Base-by-base conservation (phyloP, 345 rosid species). In the Cardamine resedifolia region DNA sequence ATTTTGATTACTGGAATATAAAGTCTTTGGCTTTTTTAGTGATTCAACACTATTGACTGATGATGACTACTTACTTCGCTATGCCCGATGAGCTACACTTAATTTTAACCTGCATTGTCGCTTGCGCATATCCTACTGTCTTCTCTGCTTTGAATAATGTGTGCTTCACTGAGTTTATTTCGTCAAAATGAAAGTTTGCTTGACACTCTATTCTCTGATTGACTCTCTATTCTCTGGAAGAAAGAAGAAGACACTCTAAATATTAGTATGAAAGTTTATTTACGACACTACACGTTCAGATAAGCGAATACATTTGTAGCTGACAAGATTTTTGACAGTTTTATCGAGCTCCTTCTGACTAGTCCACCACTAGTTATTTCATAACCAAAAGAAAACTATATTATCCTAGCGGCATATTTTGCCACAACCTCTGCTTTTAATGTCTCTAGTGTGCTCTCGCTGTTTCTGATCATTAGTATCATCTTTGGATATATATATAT, bases 31-130 rank as follows among this genome's bases (percentile, higher is more conserved):
- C 20, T 30, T 57, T 31, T 56, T 21, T 15, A 49, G 58, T 48
- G 10, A 56, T 19, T 68, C 6, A 7, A 20, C 70, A 33, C 3
- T 49, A n/a, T 45, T 19, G 18, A 36, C 50, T 48, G 15, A 58
- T 21, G 66, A 48, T 60, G 31, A 47, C 39, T 27, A 27, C 53
- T n/a, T n/a, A n/a, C n/a, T n/a, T n/a, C n/a, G n/a, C n/a, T n/a
- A n/a, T n/a, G n/a, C n/a, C n/a, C n/a, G n/a, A n/a, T n/a, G n/a
- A n/a, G n/a, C n/a, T n/a, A n/a, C n/a, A n/a, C 10, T 38, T 70
- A 0, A 0, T 11, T n/a, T 24, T 15, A 39, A 28, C 19, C 10
- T 68, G 43, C 31, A 18, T 55, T 43, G 19, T 55, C 31, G 14
- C 21, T 23, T 34, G 6, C 2, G 12, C 36, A 51, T 51, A n/a